phyloP scores from a whole-genome alignment of 768 basidiomycete genomes.

The Kwoniella europaea region DNA sequence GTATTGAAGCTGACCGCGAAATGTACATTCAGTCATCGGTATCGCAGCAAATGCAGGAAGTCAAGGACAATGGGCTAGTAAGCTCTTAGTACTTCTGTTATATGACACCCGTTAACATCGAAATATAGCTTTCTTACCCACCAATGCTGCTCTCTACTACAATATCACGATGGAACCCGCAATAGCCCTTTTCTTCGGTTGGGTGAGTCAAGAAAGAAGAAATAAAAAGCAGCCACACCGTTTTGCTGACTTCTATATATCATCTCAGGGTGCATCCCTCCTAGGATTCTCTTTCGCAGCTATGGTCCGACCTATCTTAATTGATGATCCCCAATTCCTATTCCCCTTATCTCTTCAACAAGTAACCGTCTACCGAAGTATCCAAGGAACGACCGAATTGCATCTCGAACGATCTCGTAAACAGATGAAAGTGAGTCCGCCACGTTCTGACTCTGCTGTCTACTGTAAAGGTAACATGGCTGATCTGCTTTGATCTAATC shows the following conservation, averaged over 20 bases:
- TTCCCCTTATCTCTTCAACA: conserved; percentile 26
- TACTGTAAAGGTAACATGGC: too few relatives aligned
- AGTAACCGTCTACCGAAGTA: conserved; percentile 21
- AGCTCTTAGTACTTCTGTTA: background rate
- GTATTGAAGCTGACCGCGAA: too few relatives aligned
- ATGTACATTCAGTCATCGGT: background rate
- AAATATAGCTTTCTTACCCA: conserved; percentile 10
- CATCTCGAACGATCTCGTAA: conserved; percentile 15
- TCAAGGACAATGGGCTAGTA: conserved; percentile 21
- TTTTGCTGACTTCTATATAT: too few relatives aligned
- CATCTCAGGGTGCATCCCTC: conserved; percentile 15
- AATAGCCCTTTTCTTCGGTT: conserved; percentile 23
- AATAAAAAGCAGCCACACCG: too few relatives aligned
- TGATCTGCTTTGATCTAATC: too few relatives aligned
- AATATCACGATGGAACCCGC: conserved; percentile 26
- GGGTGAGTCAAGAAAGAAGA: conserved; percentile 12
- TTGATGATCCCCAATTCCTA: conserved; percentile 24
- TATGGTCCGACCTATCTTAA: conserved; percentile 24
- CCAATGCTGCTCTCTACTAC: conserved; percentile 26
- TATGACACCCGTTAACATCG: background rate
- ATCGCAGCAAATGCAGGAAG: conserved; percentile 19
- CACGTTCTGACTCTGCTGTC: background rate
- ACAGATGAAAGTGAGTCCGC: conserved; percentile 3
- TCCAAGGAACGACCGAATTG: conserved; percentile 18
- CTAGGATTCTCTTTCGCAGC: conserved; percentile 22